Evolutionary conservation across 768 basidiomycete genomes (phyloP).

Genomic region (Lactarius trivialis): DNA sequence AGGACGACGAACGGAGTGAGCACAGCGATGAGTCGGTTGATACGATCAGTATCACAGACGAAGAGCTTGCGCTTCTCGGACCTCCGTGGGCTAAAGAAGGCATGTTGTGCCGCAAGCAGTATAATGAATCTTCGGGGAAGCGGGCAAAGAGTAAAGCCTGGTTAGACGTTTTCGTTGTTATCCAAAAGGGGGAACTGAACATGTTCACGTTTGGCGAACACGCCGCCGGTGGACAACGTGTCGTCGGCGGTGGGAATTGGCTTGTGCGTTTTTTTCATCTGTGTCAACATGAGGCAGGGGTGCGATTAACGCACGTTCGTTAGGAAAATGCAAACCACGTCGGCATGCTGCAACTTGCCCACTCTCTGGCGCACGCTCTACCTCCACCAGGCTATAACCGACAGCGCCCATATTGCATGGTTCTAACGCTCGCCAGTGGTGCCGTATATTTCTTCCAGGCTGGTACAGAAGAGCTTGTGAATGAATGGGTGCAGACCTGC

Average conservation of each 20-base stretch:
- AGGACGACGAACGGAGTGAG: conserved; percentile 76
- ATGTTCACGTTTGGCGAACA: conserved; percentile 93
- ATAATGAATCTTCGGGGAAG: conserved; percentile 81
- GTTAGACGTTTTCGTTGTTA: conserved; percentile 94
- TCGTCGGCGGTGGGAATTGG: conserved; percentile 97
- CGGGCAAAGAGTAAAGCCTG: conserved; percentile 84
- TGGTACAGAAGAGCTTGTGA: conserved; percentile 96
- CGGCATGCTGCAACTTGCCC: conserved; percentile 78
- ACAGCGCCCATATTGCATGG: conserved; percentile 92
- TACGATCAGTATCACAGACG: conserved; percentile 84
- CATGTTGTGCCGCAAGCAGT: conserved; percentile 89
- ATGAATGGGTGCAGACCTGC: conserved; percentile 98
- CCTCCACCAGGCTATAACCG: conserved; percentile 90
- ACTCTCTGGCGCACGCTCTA: conserved; percentile 80
- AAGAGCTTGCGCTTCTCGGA: conserved; percentile 90
- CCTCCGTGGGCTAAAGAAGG: conserved; percentile 99
- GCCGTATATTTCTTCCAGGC: conserved; percentile 98
- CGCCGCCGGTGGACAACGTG: conserved; percentile 50
- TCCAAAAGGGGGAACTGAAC: conserved; percentile 87
- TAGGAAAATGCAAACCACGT: conserved; percentile 86
- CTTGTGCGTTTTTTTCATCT: conserved; percentile 54
- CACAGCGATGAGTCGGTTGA: conserved; percentile 58
- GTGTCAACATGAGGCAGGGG: neutral
- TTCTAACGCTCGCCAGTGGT: conserved; percentile 79
- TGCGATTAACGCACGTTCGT: conserved; percentile 6